phyloP scores from a whole-genome alignment of 1,139 yeast genomes.

The Lizanozyma gosingica region DNA sequence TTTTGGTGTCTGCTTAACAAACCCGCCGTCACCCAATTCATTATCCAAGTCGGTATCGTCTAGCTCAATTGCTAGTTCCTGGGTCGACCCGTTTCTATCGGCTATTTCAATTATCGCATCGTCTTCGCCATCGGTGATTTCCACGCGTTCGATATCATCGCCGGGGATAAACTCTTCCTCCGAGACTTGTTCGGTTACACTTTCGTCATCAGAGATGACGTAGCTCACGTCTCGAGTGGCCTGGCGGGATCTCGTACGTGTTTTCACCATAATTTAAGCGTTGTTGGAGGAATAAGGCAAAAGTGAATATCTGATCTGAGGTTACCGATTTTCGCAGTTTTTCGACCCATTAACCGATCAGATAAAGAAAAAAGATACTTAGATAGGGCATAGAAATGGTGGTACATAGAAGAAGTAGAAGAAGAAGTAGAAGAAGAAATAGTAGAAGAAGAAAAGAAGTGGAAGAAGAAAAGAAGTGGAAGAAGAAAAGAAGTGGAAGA shows the following conservation, averaged over 20 bases:
- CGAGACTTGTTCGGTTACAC: neutral
- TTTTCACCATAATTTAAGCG: neutral
- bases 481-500: too few species aligned
- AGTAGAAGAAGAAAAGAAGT: too few species aligned
- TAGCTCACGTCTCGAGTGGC: neutral
- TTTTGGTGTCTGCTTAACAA: conserved; percentile 2
- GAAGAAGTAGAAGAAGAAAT: too few species aligned
- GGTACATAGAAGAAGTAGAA: too few species aligned
- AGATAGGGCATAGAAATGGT: too few species aligned
- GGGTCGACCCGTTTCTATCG: neutral
- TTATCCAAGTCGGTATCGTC: neutral
- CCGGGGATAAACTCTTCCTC: neutral
- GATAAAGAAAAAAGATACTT: too few species aligned
- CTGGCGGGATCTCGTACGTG: neutral
- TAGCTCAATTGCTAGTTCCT: neutral
- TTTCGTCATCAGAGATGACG: neutral
- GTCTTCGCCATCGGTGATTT: neutral
- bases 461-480: too few species aligned
- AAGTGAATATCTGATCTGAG: too few species aligned
- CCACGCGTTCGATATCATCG: neutral
- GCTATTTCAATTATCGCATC: neutral
- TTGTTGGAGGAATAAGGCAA: too few species aligned
- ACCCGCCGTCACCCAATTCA: neutral
- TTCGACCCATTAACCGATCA: too few species aligned
- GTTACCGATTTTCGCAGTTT: too few species aligned